Conservation (phyloP, 2,329 filamentous ascomycete genomes). For the Balansia obtecta region DNA sequence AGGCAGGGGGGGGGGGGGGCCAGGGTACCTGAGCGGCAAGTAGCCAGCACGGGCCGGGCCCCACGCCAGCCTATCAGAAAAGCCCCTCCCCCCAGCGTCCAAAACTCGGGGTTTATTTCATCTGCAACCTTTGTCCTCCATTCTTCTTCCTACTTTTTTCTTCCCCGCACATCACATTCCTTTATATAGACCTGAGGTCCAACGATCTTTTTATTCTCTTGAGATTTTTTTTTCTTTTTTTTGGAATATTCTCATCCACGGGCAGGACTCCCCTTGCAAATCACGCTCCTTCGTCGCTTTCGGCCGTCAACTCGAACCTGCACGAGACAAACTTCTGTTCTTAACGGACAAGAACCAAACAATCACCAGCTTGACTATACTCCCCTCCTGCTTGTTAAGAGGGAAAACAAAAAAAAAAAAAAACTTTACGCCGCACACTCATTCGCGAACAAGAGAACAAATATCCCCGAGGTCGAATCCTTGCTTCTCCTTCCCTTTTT, state of each 20-base stretch:
- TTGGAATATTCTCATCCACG: constrained; percentile 6
- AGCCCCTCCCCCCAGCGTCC: neutral
- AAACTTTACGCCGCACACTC: neutral
- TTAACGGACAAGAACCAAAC: neutral
- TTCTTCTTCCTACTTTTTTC: neutral
- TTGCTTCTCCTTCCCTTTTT: too few species aligned
- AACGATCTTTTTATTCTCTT: constrained; percentile 6
- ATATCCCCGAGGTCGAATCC: neutral
- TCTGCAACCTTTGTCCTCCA: neutral
- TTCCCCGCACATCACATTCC: constrained; percentile 4
- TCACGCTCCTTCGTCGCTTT: constrained; percentile 7
- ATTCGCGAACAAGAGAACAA: too few species aligned
- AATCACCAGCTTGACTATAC: neutral
- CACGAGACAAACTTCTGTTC: neutral
- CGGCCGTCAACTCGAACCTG: neutral
- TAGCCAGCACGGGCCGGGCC: too few species aligned
- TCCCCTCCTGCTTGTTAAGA: too few species aligned
- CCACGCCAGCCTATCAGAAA: neutral
- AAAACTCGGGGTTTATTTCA: neutral
- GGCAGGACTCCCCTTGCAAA: constrained; percentile 7
- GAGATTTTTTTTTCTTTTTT: too few species aligned
- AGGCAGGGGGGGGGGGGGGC: too few species aligned
- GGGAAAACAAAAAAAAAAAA: too few species aligned
- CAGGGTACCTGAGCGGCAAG: too few species aligned
- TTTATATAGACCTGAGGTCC: constrained; percentile 6